Base-by-base conservation (phyloP, 2,329 filamentous ascomycete species). In the Magnaporthiopsis rhizophila region DNA sequence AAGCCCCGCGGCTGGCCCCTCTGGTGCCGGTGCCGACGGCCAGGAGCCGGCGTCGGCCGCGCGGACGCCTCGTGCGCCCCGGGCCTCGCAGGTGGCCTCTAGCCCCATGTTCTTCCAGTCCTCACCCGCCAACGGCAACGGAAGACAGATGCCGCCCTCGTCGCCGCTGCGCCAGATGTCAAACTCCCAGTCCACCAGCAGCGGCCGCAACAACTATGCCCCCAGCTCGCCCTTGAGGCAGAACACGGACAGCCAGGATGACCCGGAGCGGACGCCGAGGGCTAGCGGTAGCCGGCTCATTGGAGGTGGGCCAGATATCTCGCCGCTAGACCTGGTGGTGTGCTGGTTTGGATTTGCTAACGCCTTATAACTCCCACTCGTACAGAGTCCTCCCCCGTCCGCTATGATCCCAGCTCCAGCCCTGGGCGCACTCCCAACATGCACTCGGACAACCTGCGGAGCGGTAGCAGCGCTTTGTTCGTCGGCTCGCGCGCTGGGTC, bases 331-430 rank as follows among this genome's bases (percentile, higher is more conserved):
- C 11, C 1, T 12, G 34, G 34, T 26, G 38, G n/a, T 3, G 34
- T 45, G n/a, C 38, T 11, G 3, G 21, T 36, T 28, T 7, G 15
- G 18, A 38, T 36, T n/a, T n/a, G 15, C 38, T 24, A 53, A 62
- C 21, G 30, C 13, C 15, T 7, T 15, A 18, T n/a, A 13, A 4
- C 18, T 21, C 3, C 7, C 24, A 12, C 38, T 28, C n/a, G 6
- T 5, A 2, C 69, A 97, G 94, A 93, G 72, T 98, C 94, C 0
- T 98, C 94, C 0, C 94, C 94, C 1, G 91, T 98, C 69, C 87
- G 88, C 74, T 98, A 97, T 74, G 91, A 91, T 65, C 87, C 92
- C 50, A 97, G 92, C 76, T 97, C 94, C 53, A 96, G 91, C 72
- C 91, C 92, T 32, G 87, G 86, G n/a, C 86, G 86, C 62, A 64